Conservation (phyloP, 495 filamentous ascomycete species). For the Penicillium mononematosum region DNA sequence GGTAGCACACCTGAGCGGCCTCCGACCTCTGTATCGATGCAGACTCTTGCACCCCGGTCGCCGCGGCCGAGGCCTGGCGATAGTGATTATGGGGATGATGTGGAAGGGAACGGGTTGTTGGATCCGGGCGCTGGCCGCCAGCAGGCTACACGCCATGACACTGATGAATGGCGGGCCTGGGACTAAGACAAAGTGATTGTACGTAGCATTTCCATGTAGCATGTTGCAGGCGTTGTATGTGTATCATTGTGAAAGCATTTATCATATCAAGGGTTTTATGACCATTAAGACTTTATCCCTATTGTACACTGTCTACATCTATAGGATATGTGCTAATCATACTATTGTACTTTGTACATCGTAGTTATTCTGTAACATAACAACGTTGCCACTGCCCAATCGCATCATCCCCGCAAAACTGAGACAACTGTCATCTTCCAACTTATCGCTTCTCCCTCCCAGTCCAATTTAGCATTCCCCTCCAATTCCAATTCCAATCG, state of each 20-base stretch:
- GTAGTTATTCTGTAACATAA: too few relatives aligned
- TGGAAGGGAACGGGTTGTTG: constrained; percentile 29
- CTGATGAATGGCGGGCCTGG: constrained; percentile 49
- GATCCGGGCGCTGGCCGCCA: constrained; percentile 16
- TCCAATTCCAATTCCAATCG: constrained; percentile 3
- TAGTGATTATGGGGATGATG: constrained; percentile 40
- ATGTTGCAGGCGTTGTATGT: constrained; percentile 14
- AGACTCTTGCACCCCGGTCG: constrained; percentile 47
- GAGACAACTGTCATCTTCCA: too few relatives aligned
- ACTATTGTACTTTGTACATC: too few relatives aligned
- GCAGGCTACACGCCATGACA: constrained; percentile 15
- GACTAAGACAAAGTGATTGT: constrained; percentile 27
- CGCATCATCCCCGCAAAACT: too few relatives aligned
- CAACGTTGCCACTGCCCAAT: too few relatives aligned
- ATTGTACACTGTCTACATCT: too few relatives aligned
- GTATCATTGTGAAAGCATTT: constrained; percentile 6
- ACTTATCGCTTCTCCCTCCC: neutral
- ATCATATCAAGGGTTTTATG: neutral
- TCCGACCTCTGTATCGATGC: constrained; percentile 52
- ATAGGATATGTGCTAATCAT: too few relatives aligned
- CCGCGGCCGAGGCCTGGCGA: constrained; percentile 47
- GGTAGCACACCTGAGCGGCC: constrained; percentile 53
- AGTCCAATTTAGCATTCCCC: neutral
- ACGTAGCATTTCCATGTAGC: constrained; percentile 6
- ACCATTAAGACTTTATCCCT: neutral